phyloP scores from a whole-genome alignment of 768 basidiomycete genomes.

The Rhizopogon vesiculosus region DNA sequence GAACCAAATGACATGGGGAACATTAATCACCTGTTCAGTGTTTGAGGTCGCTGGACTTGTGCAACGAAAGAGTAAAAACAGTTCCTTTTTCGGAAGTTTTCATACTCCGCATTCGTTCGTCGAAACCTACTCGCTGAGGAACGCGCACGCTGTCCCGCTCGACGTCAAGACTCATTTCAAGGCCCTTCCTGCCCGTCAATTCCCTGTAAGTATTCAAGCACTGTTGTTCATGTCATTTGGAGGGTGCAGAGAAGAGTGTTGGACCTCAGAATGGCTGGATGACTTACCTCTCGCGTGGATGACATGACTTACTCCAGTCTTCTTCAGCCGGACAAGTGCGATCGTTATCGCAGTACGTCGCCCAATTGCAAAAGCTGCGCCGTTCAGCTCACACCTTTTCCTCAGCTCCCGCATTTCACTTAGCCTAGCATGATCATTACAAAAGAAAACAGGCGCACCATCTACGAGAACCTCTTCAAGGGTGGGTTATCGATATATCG shows the following conservation, averaged over 20 bases:
- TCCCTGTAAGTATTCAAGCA: constrained; percentile 15
- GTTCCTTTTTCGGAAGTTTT: constrained; percentile 7
- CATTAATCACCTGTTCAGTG: too few relatives aligned
- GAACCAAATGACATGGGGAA: too few relatives aligned
- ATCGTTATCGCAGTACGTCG: constrained; percentile 31
- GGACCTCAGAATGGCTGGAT: constrained; percentile 28
- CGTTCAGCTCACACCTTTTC: constrained; percentile 8
- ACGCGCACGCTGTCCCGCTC: constrained; percentile 25
- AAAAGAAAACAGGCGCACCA: constrained; percentile 90
- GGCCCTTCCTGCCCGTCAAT: constrained; percentile 17
- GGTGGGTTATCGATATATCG: constrained; percentile 47
- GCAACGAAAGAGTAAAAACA: too few relatives aligned
- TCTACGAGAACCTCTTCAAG: constrained; percentile 99
- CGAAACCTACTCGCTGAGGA: constrained; percentile 4
- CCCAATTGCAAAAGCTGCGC: neutral
- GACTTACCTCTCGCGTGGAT: constrained; percentile 21
- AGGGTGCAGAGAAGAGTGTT: constrained; percentile 2
- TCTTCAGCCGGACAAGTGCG: constrained; percentile 31
- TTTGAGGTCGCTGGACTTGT: too few relatives aligned
- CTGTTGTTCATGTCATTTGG: neutral
- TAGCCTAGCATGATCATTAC: constrained; percentile 87
- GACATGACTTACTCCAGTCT: constrained; percentile 17
- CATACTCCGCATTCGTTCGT: constrained; percentile 17
- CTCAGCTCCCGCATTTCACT: constrained; percentile 21
- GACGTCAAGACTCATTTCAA: constrained; percentile 33